These are phyloP conservation scores for Strigomonas galati DNA, from an alignment of 208 protist species.

Conservation along the genomic window DNA sequence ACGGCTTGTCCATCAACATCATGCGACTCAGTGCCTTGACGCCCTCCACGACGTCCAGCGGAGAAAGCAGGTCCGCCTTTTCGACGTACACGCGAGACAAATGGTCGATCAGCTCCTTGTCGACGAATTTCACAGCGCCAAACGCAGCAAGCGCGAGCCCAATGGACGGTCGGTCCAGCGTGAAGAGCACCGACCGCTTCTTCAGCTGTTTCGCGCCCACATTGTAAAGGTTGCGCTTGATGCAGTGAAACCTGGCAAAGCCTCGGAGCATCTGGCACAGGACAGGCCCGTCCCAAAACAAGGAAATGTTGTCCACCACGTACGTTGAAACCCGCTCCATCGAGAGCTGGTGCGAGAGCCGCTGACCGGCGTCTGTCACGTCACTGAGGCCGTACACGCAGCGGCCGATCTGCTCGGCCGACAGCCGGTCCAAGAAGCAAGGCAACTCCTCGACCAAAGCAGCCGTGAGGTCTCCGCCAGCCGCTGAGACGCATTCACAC, in stretches of 20 bases:
- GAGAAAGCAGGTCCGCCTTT: constrained; percentile 34
- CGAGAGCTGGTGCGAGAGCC: constrained; percentile 71
- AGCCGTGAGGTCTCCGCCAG: constrained; percentile 12
- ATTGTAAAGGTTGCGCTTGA: constrained; percentile 71
- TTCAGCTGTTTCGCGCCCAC: constrained; percentile 51
- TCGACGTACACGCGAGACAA: constrained; percentile 30
- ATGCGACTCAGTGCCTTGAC: constrained; percentile 66
- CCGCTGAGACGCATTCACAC: constrained; percentile 12
- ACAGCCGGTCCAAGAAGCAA: constrained; percentile 38
- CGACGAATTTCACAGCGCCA: constrained; percentile 66
- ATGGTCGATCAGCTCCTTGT: constrained; percentile 61
- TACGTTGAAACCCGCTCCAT: constrained; percentile 63
- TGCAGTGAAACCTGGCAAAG: constrained; percentile 73
- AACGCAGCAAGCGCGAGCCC: constrained; percentile 59
- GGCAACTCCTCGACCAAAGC: constrained; percentile 32
- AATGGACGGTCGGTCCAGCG: constrained; percentile 45
- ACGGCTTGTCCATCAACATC: constrained; percentile 48
- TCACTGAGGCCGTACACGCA: constrained; percentile 59
- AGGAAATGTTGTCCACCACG: constrained; percentile 60
- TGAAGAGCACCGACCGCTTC: constrained; percentile 36
- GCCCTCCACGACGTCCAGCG: constrained; percentile 56
- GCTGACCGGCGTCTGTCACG: constrained; percentile 46
- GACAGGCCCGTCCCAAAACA: constrained; percentile 59
- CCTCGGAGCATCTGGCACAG: constrained; percentile 67
- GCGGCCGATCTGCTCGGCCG: constrained; percentile 38